Conservation (phyloP, 2,329 filamentous ascomycete genomes). For the Penicillium sp. region DNA sequence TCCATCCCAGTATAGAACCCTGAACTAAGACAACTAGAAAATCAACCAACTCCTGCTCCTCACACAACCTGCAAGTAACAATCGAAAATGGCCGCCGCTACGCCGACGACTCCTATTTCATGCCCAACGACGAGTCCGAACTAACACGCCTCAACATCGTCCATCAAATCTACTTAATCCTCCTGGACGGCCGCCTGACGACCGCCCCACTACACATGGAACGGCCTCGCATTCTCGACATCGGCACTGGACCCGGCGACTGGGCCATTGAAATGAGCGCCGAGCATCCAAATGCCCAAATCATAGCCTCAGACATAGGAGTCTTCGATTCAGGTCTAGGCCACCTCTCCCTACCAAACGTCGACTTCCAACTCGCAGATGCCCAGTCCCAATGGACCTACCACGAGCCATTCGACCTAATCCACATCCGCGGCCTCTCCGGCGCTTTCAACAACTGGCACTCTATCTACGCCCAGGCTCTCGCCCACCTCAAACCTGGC, state of each 20-base stretch:
- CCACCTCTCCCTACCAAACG: constrained; percentile 36
- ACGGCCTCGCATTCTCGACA: constrained; percentile 37
- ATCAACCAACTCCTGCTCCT: constrained; percentile 38
- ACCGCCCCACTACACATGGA: constrained; percentile 29
- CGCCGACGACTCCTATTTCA: constrained; percentile 62
- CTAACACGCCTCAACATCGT: constrained; percentile 62
- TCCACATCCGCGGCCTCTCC: constrained; percentile 50
- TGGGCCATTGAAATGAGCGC: constrained; percentile 51
- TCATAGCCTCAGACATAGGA: constrained; percentile 48
- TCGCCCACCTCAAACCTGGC: constrained; percentile 45
- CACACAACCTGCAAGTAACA: constrained; percentile 51
- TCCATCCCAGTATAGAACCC: background rate
- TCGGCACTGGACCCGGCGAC: constrained; percentile 52
- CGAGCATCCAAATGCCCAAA: constrained; percentile 44
- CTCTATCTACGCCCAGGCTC: constrained; percentile 46
- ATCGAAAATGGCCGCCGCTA: constrained; percentile 61
- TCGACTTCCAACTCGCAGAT: constrained; percentile 52
- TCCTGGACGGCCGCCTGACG: constrained; percentile 37
- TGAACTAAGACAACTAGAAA: constrained; percentile 18
- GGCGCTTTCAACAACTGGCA: constrained; percentile 50
- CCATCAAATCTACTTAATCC: constrained; percentile 60
- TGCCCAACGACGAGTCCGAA: constrained; percentile 66
- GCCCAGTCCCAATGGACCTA: constrained; percentile 51
- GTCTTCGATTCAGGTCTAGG: constrained; percentile 44
- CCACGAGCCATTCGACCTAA: constrained; percentile 49